These are phyloP conservation scores for Atractiella rhizophila DNA, from an alignment of 768 basidiomycete genomes.

Conservation along the genomic window DNA sequence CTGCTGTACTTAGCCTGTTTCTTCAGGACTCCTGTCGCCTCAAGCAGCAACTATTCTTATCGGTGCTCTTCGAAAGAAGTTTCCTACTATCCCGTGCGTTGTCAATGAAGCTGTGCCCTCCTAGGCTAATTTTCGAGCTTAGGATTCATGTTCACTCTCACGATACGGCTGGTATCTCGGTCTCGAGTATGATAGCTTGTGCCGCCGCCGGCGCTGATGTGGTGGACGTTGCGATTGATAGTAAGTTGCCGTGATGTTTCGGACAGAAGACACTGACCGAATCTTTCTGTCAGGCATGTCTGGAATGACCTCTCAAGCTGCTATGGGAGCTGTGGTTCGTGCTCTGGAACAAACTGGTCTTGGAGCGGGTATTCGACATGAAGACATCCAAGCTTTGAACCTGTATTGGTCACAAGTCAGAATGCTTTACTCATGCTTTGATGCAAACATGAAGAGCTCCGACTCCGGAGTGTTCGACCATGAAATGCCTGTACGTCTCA, in stretches of 20 bases:
- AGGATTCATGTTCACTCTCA: conserved; percentile 96
- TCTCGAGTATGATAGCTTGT: conserved; percentile 87
- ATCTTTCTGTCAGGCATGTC: conserved; percentile 51
- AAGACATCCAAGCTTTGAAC: conserved; percentile 91
- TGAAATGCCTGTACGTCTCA: conserved; percentile 93
- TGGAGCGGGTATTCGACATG: conserved; percentile 87
- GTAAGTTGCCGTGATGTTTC: conserved; percentile 30
- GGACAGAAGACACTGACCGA: conserved; percentile 1
- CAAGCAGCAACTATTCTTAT: conserved; percentile 81
- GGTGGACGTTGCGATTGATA: conserved; percentile 94
- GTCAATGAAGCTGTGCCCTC: neutral
- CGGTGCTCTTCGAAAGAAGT: conserved; percentile 76
- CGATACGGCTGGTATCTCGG: conserved; percentile 93
- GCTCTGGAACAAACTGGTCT: conserved; percentile 81
- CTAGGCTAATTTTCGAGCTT: too few species aligned
- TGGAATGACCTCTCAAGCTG: conserved; percentile 88
- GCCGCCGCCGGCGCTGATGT: conserved; percentile 96
- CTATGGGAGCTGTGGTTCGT: conserved; percentile 90
- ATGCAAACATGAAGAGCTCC: conserved; percentile 87
- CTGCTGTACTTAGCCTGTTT: too few species aligned
- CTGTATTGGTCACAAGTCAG: conserved; percentile 95
- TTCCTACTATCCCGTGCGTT: conserved; percentile 61
- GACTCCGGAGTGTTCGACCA: conserved; percentile 93
- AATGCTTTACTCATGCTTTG: conserved; percentile 82
- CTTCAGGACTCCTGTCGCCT: conserved; percentile 85